These are phyloP conservation scores for Polyplosphaeria fusca DNA, from an alignment of 495 filamentous ascomycete species.

Conservation along the genomic window DNA sequence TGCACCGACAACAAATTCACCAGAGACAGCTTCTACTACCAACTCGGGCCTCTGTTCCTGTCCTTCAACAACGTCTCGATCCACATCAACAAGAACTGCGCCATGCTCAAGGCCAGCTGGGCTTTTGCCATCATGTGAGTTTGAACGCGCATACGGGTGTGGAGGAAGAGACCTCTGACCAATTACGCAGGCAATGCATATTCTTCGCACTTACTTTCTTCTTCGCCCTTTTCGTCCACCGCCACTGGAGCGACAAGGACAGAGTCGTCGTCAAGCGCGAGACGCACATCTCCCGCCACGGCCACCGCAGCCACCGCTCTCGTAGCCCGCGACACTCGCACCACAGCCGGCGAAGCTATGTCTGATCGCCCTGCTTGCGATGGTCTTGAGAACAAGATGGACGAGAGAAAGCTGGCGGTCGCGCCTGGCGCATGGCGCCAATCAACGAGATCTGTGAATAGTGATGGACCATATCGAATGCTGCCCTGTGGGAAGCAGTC, in stretches of 20 bases:
- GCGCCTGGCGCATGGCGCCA: too few species aligned
- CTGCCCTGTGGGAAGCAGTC: too few species aligned
- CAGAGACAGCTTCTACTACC: slow-evolving; percentile 48
- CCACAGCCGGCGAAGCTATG: slow-evolving; percentile 28
- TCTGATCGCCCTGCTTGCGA: too few species aligned
- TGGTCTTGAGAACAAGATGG: too few species aligned
- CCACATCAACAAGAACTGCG: slow-evolving; percentile 68
- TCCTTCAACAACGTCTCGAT: slow-evolving; percentile 47
- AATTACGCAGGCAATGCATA: slow-evolving; percentile 53
- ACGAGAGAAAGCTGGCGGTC: too few species aligned
- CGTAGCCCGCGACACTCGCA: slow-evolving; percentile 38
- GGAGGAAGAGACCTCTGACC: not conserved
- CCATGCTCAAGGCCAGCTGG: slow-evolving; percentile 83
- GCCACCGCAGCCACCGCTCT: slow-evolving; percentile 33
- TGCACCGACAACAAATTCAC: slow-evolving; percentile 55
- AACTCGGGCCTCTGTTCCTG: slow-evolving; percentile 53
- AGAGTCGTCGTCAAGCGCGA: slow-evolving; percentile 40
- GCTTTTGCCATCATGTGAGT: slow-evolving; percentile 74
- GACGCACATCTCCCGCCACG: slow-evolving; percentile 35
- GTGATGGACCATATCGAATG: too few species aligned
- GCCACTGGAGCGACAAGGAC: slow-evolving; percentile 37
- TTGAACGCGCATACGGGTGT: not conserved
- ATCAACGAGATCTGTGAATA: too few species aligned
- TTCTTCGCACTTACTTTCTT: slow-evolving; percentile 73
- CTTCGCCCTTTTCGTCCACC: slow-evolving; percentile 43